A percentile compares a stretch with the other conserved stretches of the same genome.
Evolutionary conservation across 2,329 filamentous ascomycete genomes (phyloP).

Genomic region (Aspergillus sp.): DNA sequence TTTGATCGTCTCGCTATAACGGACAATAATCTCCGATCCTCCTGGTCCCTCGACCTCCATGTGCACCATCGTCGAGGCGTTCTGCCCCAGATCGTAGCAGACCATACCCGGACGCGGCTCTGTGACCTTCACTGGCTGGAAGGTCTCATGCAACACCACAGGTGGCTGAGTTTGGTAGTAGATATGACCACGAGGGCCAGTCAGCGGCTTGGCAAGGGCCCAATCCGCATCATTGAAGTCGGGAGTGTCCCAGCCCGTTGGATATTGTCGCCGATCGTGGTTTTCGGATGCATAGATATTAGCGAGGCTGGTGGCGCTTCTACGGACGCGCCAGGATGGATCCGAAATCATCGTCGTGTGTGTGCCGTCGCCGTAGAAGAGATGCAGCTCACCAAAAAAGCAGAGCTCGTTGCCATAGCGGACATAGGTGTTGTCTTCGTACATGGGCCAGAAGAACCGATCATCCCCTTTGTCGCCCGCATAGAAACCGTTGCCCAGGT

Average conservation of each 20-base stretch:
- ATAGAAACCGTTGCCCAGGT: constrained; percentile 50
- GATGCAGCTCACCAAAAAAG: constrained; percentile 28
- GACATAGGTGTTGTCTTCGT: constrained; percentile 30
- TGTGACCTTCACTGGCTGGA: constrained; percentile 17
- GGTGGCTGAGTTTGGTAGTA: constrained; percentile 27
- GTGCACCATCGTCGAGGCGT: constrained; percentile 24
- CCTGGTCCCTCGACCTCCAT: constrained; percentile 18
- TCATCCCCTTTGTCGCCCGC: constrained; percentile 37
- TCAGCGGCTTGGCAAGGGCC: constrained; percentile 23
- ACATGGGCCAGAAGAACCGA: constrained; percentile 31
- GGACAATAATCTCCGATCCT: constrained; percentile 21
- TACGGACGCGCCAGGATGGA: constrained; percentile 23
- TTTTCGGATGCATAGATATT: constrained; percentile 29
- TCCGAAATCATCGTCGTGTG: constrained; percentile 24
- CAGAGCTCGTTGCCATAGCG: constrained; percentile 29
- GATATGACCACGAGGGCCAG: constrained; percentile 24
- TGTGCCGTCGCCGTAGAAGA: constrained; percentile 22
- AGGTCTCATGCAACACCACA: constrained; percentile 25
- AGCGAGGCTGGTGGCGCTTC: constrained; percentile 25
- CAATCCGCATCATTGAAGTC: constrained; percentile 18
- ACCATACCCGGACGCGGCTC: constrained; percentile 16
- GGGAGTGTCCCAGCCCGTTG: constrained; percentile 20
- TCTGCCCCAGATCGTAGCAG: constrained; percentile 26
- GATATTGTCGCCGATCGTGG: constrained; percentile 25
- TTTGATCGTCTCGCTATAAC: constrained; percentile 22